Evolutionary conservation across 2,329 filamentous ascomycete species (phyloP), one percentile per base, ranked within the genome.

Genomic region (Chrysosporium queenslandicum): DNA sequence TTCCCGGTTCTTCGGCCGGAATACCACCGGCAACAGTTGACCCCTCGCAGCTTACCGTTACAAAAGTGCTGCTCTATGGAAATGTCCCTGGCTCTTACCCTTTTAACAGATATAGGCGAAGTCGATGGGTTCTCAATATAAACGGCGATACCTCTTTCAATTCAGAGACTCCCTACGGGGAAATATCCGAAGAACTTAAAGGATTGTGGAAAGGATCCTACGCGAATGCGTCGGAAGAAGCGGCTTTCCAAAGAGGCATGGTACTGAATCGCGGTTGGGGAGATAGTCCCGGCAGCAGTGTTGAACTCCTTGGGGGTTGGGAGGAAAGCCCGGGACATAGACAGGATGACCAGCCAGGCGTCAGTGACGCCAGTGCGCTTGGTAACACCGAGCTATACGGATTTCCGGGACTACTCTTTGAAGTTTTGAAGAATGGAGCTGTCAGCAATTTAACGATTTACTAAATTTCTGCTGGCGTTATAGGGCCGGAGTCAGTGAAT

Each of bases 1-100:
- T 85, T 0, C 85, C 83, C 11, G 71, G 74, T 4, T 74, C 66
- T 34, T 60, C 64, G 3, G 53, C 59, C 3, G 54, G 63, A 16
- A 56, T 61, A 4, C 37, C 54, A 14, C 16, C 61, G 16, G 62
- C 64, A n/a, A 48, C 50, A 20, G 40, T 21, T 20, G 41, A 53
- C n/a, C 68, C 78, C 0, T 81, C 87, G 53, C 82, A 84, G 37
- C 76, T 94, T 9, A 87, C 92, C 0, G 90, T 86, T 4, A 92
- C 87, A 0, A 97, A 97, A 65, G 67, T 98, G n/a, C 81, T 97
- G 16, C 76, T 98, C 1, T 92, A 98, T 66, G 88, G 86, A 40
- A 98, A 98, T 62, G 82, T 97, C 2, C 92, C 92, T 0, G 92
- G 92, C 0, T 95, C 89, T 1, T 97, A 96, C 66, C 87, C 91